Conservation (phyloP, 257 asterid genomes). For the Solanum phureja region DNA sequence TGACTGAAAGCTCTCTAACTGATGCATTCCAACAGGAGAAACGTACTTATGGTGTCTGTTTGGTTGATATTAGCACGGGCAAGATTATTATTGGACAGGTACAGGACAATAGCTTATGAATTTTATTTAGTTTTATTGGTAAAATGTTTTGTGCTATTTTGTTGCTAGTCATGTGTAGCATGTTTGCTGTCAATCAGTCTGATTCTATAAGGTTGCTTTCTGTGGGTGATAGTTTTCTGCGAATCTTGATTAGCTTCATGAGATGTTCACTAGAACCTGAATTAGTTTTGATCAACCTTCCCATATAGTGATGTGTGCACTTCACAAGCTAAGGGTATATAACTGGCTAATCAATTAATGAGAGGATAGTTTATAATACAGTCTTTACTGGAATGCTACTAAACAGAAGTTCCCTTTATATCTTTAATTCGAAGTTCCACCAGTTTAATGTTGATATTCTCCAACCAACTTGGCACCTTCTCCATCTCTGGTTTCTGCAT, state of each 20-base stretch:
- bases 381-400: not conserved
- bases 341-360: not conserved
- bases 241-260: not conserved
- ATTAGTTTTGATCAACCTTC: not conserved
- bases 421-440: not conserved
- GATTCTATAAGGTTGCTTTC: not conserved
- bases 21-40: constrained; percentile 33
- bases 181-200: not conserved
- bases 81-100: constrained; percentile 93
- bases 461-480: not conserved
- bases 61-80: constrained; percentile 80
- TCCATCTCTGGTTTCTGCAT: not conserved
- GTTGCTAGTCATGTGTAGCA: not conserved
- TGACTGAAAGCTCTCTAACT: constrained; percentile 61
- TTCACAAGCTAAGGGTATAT: not conserved
- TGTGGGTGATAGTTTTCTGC: not conserved
- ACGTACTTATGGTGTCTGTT: constrained; percentile 64
- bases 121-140: not conserved
- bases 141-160: not conserved
- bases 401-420: not conserved
- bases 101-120: not conserved
- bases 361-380: not conserved
- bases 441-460: not conserved
- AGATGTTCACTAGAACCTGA: not conserved
- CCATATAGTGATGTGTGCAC: not conserved